These are phyloP conservation scores for Rhododendron ovatum DNA, from an alignment of 148 eudicot genomes.

Conservation along the genomic window DNA sequence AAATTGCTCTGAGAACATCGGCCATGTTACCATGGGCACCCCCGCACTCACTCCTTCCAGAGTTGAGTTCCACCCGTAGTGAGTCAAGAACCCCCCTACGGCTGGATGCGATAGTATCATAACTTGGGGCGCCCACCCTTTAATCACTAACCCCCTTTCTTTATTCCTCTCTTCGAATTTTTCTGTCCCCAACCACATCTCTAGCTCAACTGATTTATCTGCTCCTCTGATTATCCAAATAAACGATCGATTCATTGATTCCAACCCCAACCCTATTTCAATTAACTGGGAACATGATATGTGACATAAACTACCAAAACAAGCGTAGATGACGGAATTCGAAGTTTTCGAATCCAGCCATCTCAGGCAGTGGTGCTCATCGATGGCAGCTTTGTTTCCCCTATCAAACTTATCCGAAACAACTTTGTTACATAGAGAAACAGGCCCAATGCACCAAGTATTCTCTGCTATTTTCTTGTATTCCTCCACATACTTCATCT, in stretches of 20 bases:
- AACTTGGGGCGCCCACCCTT: constrained; percentile 53
- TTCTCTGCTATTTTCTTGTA: constrained; percentile 27
- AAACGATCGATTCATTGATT: constrained; percentile 34
- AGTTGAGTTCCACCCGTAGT: constrained; percentile 64
- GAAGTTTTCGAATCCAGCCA: constrained; percentile 42
- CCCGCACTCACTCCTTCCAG: constrained; percentile 43
- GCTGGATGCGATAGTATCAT: constrained; percentile 38
- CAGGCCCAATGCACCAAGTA: constrained; percentile 46
- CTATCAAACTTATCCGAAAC: constrained; percentile 30
- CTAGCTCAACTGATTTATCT: constrained; percentile 24
- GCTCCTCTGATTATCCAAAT: constrained; percentile 45
- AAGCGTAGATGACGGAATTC: constrained; percentile 37
- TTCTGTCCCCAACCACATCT: constrained; percentile 33
- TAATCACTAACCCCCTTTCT: constrained; percentile 35
- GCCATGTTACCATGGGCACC: constrained; percentile 59
- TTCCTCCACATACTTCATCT: constrained; percentile 31
- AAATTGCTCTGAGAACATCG: constrained; percentile 55
- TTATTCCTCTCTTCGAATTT: constrained; percentile 30
- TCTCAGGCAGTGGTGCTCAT: constrained; percentile 24
- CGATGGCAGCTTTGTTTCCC: constrained; percentile 27
- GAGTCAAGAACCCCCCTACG: constrained; percentile 39
- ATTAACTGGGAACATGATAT: constrained; percentile 30
- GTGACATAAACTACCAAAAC: constrained; percentile 47
- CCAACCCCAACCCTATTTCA: constrained; percentile 43
- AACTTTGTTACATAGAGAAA: constrained; percentile 32